A percentile compares a stretch with the other conserved stretches of the same genome.
phyloP scores from a whole-genome alignment of 2,329 filamentous ascomycete species.

The Cercospora beticola region DNA sequence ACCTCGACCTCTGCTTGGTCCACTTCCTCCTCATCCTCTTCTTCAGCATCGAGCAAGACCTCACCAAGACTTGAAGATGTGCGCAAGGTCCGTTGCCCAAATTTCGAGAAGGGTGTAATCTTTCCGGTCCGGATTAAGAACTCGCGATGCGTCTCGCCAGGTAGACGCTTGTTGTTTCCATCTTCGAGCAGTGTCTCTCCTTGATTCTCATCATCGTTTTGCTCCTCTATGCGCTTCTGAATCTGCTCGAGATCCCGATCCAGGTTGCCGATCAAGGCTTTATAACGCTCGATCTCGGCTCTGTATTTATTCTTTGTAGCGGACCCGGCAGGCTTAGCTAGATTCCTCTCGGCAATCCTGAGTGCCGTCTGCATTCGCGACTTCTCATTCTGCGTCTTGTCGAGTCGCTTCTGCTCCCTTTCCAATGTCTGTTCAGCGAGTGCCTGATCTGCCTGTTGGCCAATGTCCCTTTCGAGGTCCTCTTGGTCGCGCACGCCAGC shows the following conservation, averaged over 20 bases:
- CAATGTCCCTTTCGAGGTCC: constrained; percentile 86
- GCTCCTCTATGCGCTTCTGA: constrained; percentile 70
- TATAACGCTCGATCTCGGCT: constrained; percentile 65
- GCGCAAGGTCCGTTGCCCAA: constrained; percentile 64
- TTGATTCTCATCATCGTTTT: constrained; percentile 46
- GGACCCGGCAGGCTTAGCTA: constrained; percentile 55
- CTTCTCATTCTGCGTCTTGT: constrained; percentile 55
- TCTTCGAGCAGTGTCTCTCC: constrained; percentile 44
- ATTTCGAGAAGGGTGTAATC: constrained; percentile 89
- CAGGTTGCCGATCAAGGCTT: constrained; percentile 63
- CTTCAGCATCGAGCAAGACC: constrained; percentile 78
- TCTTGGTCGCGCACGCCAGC: constrained; percentile 72
- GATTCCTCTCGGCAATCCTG: constrained; percentile 56
- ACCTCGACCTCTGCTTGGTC: constrained; percentile 35
- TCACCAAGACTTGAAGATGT: constrained; percentile 71
- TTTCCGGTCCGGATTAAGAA: constrained; percentile 94
- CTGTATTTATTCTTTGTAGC: constrained; percentile 59
- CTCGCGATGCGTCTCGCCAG: constrained; percentile 80
- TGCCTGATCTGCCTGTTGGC: constrained; percentile 61
- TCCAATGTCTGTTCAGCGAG: constrained; percentile 63
- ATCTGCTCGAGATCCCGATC: constrained; percentile 78
- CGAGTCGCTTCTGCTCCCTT: constrained; percentile 61
- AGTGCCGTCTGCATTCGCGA: constrained; percentile 66
- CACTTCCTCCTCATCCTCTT: constrained; percentile 58
- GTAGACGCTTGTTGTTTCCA: constrained; percentile 60